A percentile compares a stretch with the other conserved stretches of the same genome.
These are phyloP conservation scores for Mucor saturninus DNA, from an alignment of 371 early-diverging fungal genomes.

Conservation along the genomic window DNA sequence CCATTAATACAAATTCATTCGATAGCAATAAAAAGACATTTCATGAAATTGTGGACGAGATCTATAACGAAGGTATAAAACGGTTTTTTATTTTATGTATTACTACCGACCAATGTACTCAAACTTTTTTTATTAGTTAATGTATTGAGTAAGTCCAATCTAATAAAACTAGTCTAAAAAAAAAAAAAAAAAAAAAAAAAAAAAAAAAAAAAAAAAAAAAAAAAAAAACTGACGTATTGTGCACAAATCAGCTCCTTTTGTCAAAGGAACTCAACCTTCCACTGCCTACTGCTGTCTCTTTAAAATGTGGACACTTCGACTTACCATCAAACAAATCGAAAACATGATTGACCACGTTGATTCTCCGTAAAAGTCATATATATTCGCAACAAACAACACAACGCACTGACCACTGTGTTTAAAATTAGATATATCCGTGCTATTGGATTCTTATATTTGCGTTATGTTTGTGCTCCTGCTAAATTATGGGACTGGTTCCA, in stretches of 20 bases:
- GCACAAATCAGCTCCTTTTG: conserved; percentile 80
- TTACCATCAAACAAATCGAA: conserved; percentile 81
- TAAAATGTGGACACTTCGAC: conserved; percentile 83
- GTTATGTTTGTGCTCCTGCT: conserved; percentile 83
- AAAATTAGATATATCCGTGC: conserved; percentile 76
- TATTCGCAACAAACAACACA: no score
- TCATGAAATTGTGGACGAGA: conserved; percentile 86
- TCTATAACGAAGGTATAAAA: conserved; percentile 70
- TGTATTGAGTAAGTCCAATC: conserved; percentile 22
- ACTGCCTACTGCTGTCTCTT: conserved; percentile 87
- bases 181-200: no score
- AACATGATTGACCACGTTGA: conserved; percentile 78
- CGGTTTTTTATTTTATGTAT: background rate
- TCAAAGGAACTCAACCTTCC: conserved; percentile 81
- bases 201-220: no score
- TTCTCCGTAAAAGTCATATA: conserved; percentile 63
- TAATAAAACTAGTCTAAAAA: no score
- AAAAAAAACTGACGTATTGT: background rate
- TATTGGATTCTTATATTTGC: conserved; percentile 83
- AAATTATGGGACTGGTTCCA: conserved; percentile 87
- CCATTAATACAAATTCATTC: background rate
- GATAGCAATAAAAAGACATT: conserved; percentile 76
- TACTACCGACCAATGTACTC: background rate
- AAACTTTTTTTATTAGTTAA: conserved; percentile 24
- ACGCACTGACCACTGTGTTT: no score